A percentile compares a stretch with the other conserved stretches of the same genome.
Conservation (phyloP, 495 filamentous ascomycete species). For the Pyrenula massariospora region DNA sequence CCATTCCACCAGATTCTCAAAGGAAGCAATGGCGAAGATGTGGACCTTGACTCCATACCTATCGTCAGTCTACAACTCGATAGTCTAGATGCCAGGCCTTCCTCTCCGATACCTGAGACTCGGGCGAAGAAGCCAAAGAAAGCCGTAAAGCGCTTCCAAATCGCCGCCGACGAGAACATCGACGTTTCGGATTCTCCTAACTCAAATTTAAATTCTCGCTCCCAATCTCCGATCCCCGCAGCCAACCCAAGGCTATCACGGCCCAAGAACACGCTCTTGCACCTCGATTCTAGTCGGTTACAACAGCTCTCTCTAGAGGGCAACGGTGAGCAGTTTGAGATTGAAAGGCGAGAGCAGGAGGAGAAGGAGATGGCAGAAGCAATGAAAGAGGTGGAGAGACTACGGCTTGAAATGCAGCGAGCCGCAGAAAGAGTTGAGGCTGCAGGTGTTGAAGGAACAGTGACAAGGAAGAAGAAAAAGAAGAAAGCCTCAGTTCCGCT, state of each 20-base stretch:
- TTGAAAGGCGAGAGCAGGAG: conserved; percentile 33
- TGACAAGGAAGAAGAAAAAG: conserved; percentile 59
- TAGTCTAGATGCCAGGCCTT: conserved; percentile 11
- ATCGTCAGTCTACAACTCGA: conserved; percentile 79
- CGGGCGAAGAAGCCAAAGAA: conserved; percentile 5
- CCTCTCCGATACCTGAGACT: conserved; percentile 5
- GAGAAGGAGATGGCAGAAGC: conserved; percentile 65
- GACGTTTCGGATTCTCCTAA: conserved; percentile 11
- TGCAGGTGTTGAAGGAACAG: conserved; percentile 47
- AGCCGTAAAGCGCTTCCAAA: conserved; percentile 35
- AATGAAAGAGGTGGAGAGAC: conserved; percentile 40
- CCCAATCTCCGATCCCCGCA: conserved; percentile 6
- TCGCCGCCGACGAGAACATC: conserved; percentile 50
- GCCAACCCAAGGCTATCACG: conserved; percentile 20
- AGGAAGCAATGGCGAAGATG: conserved; percentile 53
- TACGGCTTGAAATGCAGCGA: conserved; percentile 84
- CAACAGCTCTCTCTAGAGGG: conserved; percentile 48
- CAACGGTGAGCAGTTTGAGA: conserved; percentile 25
- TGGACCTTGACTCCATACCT: conserved; percentile 89
- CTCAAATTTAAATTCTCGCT: not conserved
- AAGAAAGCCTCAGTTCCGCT: conserved; percentile 19
- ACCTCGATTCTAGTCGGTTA: conserved; percentile 77
- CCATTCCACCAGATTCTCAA: conserved; percentile 61
- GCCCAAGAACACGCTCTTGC: conserved; percentile 49
- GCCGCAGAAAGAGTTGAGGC: conserved; percentile 64